phyloP scores from a whole-genome alignment of 2,329 filamentous ascomycete species.

The Cladosporium oxysporum region DNA sequence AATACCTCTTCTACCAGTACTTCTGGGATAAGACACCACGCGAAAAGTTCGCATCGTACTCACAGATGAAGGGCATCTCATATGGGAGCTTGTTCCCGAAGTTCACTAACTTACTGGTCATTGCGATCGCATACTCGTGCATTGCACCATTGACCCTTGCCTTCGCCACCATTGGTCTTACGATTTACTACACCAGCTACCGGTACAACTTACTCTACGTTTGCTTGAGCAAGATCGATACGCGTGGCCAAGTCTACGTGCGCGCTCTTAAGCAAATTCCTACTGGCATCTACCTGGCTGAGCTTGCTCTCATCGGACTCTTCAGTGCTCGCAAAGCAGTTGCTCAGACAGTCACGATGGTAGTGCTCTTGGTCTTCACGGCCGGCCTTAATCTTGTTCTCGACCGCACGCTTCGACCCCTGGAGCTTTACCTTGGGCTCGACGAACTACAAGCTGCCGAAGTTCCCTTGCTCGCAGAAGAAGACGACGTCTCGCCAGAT shows the following conservation, averaged over 20 bases:
- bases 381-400: conserved; percentile 33
- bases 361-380: conserved; percentile 43
- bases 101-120: conserved; percentile 47
- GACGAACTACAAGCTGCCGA: conserved; percentile 35
- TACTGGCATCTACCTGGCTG: conserved; percentile 50
- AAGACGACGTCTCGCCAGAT: conserved; percentile 32
- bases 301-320: conserved; percentile 51
- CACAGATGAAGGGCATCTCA: conserved; percentile 44
- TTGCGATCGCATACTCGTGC: conserved; percentile 50
- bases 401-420: conserved; percentile 34
- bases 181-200: conserved; percentile 50
- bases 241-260: conserved; percentile 49
- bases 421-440: conserved; percentile 37
- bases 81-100: conserved; percentile 52
- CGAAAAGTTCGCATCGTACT: conserved; percentile 48
- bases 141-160: conserved; percentile 52
- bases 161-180: conserved; percentile 48
- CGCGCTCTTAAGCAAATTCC: conserved; percentile 50
- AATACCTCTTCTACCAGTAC: conserved; percentile 37
- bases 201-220: conserved; percentile 54
- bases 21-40: conserved; percentile 47
- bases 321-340: conserved; percentile 43
- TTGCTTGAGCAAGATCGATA: conserved; percentile 49
- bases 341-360: conserved; percentile 47
- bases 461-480: conserved; percentile 33